A percentile compares a stretch with the other conserved stretches of the same genome.
Conservation (phyloP, 2,329 filamentous ascomycete species). For the Cladosporium sp. region DNA sequence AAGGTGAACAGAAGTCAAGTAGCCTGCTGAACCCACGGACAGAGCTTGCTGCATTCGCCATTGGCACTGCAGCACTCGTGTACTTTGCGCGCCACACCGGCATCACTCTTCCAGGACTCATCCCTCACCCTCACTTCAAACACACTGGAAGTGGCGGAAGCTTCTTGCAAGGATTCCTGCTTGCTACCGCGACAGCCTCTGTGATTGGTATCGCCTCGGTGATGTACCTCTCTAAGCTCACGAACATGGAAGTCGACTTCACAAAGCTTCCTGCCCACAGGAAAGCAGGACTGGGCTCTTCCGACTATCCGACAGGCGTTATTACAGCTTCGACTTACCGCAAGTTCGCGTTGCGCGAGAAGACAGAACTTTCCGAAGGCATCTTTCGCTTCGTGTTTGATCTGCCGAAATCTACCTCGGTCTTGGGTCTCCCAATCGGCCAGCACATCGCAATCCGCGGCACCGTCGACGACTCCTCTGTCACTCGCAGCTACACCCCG, state of each 20-base stretch:
- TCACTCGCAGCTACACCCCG: conserved; percentile 22
- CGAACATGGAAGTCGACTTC: conserved; percentile 14
- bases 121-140: background rate
- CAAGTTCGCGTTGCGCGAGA: conserved; percentile 39
- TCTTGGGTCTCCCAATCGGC: conserved; percentile 33
- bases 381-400: conserved; percentile 27
- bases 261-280: conserved; percentile 33
- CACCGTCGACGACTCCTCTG: conserved; percentile 18
- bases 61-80: conserved; percentile 12
- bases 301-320: conserved; percentile 39
- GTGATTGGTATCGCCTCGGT: conserved; percentile 14
- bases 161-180: conserved; percentile 37
- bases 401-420: conserved; percentile 20
- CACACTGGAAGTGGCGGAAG: conserved; percentile 13
- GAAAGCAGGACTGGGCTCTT: conserved; percentile 23
- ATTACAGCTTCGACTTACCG: conserved; percentile 49
- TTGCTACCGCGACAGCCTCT: conserved; percentile 26
- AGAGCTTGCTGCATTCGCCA: conserved; percentile 11
- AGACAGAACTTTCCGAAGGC: conserved; percentile 18
- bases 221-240: conserved; percentile 14
- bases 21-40: conserved; percentile 6
- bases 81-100: conserved; percentile 14
- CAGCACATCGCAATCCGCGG: conserved; percentile 33
- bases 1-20: background rate
- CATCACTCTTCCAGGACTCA: background rate